These are phyloP conservation scores for Pleurotus citrinopileatus DNA, from an alignment of 768 basidiomycete species.

Conservation along the genomic window DNA sequence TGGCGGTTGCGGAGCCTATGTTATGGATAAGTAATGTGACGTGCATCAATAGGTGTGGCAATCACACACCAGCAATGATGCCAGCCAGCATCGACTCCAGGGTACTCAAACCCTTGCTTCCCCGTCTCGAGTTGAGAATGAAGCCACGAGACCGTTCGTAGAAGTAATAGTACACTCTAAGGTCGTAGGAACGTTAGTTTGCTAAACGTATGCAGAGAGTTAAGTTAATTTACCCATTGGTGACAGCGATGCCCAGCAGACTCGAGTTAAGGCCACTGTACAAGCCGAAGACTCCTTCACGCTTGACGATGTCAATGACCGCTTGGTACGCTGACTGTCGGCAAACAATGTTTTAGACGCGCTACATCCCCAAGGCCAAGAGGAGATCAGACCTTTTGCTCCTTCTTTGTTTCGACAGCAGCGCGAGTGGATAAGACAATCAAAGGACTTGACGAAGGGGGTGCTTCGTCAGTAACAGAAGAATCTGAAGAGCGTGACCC, in stretches of 20 bases:
- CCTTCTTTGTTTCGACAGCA: slow-evolving; percentile 82
- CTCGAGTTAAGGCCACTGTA: slow-evolving; percentile 87
- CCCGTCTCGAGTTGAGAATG: slow-evolving; percentile 51
- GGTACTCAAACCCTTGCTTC: slow-evolving; percentile 72
- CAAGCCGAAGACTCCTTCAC: slow-evolving; percentile 80
- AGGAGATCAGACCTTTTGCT: slow-evolving; percentile 56
- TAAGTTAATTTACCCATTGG: slow-evolving; percentile 67
- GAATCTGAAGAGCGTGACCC: too few relatives aligned
- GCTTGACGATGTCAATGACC: slow-evolving; percentile 71
- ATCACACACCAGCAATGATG: slow-evolving; percentile 88
- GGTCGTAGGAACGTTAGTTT: slow-evolving; percentile 5
- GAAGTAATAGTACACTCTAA: slow-evolving; percentile 91
- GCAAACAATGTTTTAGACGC: neutral
- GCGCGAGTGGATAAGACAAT: slow-evolving; percentile 91
- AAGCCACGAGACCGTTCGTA: slow-evolving; percentile 68
- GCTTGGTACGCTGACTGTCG: slow-evolving; percentile 64
- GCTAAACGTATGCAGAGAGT: neutral
- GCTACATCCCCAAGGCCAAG: neutral
- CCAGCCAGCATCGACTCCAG: slow-evolving; percentile 89
- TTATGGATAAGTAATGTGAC: neutral
- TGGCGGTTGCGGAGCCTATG: slow-evolving; percentile 81
- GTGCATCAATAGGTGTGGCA: too few relatives aligned
- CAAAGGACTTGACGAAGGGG: slow-evolving; percentile 60
- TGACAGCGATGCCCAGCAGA: slow-evolving; percentile 87
- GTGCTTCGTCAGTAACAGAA: neutral